A percentile compares a stretch with the other conserved stretches of the same genome.
Evolutionary conservation across 164 flowering plant genomes (phyloP).

Genomic region (Cinnamomum micranthum): DNA sequence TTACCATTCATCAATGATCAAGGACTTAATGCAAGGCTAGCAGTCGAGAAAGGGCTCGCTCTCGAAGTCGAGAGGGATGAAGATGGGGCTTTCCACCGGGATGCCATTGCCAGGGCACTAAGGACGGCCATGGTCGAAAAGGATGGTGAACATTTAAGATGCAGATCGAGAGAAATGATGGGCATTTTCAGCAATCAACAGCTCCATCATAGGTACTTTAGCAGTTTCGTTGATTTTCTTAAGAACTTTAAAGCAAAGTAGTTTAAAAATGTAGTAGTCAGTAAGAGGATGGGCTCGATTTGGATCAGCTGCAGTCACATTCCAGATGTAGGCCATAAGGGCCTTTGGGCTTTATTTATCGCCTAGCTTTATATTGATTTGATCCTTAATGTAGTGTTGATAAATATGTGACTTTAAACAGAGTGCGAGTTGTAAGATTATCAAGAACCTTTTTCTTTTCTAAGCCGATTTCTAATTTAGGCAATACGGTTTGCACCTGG

Average conservation of each 20-base stretch:
- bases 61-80: slow-evolving; percentile 41
- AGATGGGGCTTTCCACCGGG: slow-evolving; percentile 27
- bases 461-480: no score
- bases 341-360: no score
- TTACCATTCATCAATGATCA: slow-evolving; percentile 48
- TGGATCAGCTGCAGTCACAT: no score
- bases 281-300: no score
- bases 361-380: no score
- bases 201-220: slow-evolving; percentile 9
- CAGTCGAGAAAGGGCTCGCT: slow-evolving; percentile 39
- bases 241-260: background rate
- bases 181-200: slow-evolving; percentile 8
- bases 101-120: background rate
- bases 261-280: no score
- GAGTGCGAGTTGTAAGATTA: no score
- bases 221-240: background rate
- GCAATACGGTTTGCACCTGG: no score
- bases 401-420: no score
- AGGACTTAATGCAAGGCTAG: slow-evolving; percentile 43
- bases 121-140: background rate
- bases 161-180: slow-evolving; percentile 8
- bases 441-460: no score
- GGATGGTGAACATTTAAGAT: slow-evolving; percentile 15
- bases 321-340: no score
- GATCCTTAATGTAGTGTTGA: no score